phyloP scores from a whole-genome alignment of 441 rosid genomes.

The Eruca vesicaria region DNA sequence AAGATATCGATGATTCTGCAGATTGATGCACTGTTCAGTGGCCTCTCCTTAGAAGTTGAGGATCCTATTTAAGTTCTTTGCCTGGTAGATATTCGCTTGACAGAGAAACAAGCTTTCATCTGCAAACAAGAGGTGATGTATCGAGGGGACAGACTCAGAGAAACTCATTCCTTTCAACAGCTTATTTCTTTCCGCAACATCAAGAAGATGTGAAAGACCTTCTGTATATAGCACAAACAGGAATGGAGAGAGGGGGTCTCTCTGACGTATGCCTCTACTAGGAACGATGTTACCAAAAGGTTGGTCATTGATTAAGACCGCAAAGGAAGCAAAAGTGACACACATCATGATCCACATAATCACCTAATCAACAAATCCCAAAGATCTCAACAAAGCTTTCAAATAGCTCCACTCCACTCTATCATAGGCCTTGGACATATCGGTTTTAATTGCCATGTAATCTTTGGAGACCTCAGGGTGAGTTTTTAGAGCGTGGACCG shows the following conservation, averaged over 20 bases:
- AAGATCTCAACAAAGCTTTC: neutral
- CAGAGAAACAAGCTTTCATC: neutral
- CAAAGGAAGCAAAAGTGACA: no score
- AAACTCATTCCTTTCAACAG: neutral
- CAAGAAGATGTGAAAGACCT: neutral
- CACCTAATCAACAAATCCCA: neutral
- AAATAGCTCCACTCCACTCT: no score
- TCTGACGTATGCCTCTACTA: neutral
- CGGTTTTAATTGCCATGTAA: neutral
- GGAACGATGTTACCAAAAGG: no score
- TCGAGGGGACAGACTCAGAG: neutral
- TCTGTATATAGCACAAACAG: neutral
- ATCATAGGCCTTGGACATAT: no score
- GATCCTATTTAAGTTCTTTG: neutral
- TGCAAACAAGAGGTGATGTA: neutral
- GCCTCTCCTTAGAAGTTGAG: neutral
- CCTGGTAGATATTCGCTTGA: neutral
- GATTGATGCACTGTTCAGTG: neutral
- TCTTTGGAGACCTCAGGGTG: neutral
- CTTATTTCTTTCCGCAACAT: neutral
- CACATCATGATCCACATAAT: no score
- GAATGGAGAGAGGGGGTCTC: neutral
- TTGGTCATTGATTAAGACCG: no score
- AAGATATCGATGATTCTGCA: neutral
- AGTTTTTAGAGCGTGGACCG: neutral